Evolutionary conservation across 2,329 filamentous ascomycete genomes (phyloP).

Genomic region (Sordariomycetes sp.): DNA sequence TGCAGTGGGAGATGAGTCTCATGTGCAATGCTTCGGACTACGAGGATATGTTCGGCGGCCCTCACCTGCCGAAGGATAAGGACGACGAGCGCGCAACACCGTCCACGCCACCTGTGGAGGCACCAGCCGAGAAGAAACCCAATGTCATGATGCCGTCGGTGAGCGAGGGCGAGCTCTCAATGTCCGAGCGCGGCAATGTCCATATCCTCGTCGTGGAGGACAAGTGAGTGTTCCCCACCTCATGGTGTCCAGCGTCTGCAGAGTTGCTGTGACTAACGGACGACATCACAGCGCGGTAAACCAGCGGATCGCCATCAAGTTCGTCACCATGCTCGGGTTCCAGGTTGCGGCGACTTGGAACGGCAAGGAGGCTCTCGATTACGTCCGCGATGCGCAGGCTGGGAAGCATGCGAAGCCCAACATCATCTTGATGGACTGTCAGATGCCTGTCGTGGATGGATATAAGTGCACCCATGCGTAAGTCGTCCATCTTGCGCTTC

Average conservation of each 20-base stretch:
- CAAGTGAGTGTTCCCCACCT: slow-evolving; percentile 38
- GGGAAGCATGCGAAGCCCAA: slow-evolving; percentile 46
- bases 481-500: background rate
- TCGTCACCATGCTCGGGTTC: slow-evolving; percentile 62
- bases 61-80: slow-evolving; percentile 15
- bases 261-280: slow-evolving; percentile 2
- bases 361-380: slow-evolving; percentile 65
- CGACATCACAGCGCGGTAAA: slow-evolving; percentile 39
- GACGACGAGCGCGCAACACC: background rate
- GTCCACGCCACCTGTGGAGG: slow-evolving; percentile 6
- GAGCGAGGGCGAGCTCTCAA: background rate
- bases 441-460: slow-evolving; percentile 66
- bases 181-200: slow-evolving; percentile 44
- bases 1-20: slow-evolving; percentile 50
- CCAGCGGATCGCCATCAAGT: slow-evolving; percentile 64
- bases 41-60: slow-evolving; percentile 29
- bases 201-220: slow-evolving; percentile 73
- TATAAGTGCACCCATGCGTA: slow-evolving; percentile 60
- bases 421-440: slow-evolving; percentile 68
- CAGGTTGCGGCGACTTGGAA: slow-evolving; percentile 62
- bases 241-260: background rate
- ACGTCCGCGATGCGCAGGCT: slow-evolving; percentile 42
- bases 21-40: slow-evolving; percentile 57
- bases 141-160: background rate
- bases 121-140: background rate